Evolutionary conservation across 2,329 filamentous ascomycete genomes (phyloP), one percentile per base, ranked within the genome.

Genomic region (Allantophomopsis cytisporea): DNA sequence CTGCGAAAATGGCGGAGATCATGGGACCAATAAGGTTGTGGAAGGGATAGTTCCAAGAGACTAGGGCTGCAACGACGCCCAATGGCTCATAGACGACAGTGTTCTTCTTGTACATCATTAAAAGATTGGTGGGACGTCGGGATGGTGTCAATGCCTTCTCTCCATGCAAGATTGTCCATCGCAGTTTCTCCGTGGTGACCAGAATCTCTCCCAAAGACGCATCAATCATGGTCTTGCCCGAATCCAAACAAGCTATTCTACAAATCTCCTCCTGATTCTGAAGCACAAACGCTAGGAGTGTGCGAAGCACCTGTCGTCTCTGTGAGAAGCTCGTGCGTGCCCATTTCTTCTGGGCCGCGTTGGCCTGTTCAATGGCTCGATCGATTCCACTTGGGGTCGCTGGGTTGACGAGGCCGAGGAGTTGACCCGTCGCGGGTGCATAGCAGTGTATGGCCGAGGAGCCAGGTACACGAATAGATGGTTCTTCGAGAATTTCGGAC

Each of bases 21-120:
- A 95, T 73, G 12, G 89, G 91, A 0, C 84, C 86, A 36, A 96
- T 75, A 46, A 96, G 69, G 61, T 98, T 98, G 64, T 98, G 91
- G 60, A 96, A 94, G 35, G 85, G 79, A 57, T 87, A 96, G 65
- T 98, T 98, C 91, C 91, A 98, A 55, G 83, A 91, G 34, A 98
- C 86, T 39, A 89, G 80, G 14, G 91, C 89, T 10, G 86, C 81
- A 5, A 98, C 84, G 30, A 98, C 86, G 13, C 91, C 91, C 15
- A 96, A 66, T 12, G 91, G 89, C 60, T 98, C 88, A 60, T 94
- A 98, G 37, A 73, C 66, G 20, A 98, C 87, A 45, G 79, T 80
- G 55, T 95, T 95, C 57, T 74, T 77, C 70, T 98, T 98, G 63
- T 96, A 95, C 62, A 79, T 75, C 86, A 98, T 93, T 46, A 98